Conservation (phyloP, 805 yeast genomes). For the Cyberlindnera euphorbiae region DNA sequence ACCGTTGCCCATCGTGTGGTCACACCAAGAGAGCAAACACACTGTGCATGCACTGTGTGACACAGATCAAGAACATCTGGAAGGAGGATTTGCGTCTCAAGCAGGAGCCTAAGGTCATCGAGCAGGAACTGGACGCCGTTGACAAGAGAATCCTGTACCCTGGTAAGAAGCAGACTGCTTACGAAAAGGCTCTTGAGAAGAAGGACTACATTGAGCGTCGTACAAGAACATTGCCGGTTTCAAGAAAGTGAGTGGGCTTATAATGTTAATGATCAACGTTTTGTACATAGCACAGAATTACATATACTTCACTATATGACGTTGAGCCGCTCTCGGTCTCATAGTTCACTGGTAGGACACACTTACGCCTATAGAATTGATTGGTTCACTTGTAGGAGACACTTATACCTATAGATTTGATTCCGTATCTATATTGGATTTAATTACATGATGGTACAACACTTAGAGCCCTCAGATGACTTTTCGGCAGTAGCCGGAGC, state of each 20-base stretch:
- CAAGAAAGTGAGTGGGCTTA: conserved; percentile 19
- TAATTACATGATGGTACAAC: conserved; percentile 31
- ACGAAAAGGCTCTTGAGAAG: conserved; percentile 41
- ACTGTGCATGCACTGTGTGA: conserved; percentile 89
- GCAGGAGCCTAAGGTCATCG: conserved; percentile 18
- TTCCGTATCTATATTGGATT: too few species aligned
- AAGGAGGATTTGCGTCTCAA: conserved; percentile 35
- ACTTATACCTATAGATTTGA: too few species aligned
- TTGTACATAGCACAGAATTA: conserved; percentile 4
- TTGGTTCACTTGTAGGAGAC: too few species aligned
- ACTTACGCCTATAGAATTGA: neutral
- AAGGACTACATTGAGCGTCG: conserved; percentile 53
- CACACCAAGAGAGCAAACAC: conserved; percentile 85
- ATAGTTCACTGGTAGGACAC: too few species aligned
- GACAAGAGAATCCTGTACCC: conserved; percentile 72
- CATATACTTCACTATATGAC: neutral
- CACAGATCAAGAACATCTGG: conserved; percentile 75
- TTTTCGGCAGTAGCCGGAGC: conserved; percentile 19
- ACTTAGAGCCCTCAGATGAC: conserved; percentile 23
- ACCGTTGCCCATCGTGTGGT: conserved; percentile 95
- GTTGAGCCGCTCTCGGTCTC: neutral
- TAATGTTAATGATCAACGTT: too few species aligned
- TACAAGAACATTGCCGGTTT: conserved; percentile 53
- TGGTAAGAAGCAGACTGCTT: conserved; percentile 52
- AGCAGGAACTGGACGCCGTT: conserved; percentile 40